These are phyloP conservation scores for Colletotrichum acutatum DNA, from an alignment of 2,329 filamentous ascomycete genomes.

Conservation along the genomic window DNA sequence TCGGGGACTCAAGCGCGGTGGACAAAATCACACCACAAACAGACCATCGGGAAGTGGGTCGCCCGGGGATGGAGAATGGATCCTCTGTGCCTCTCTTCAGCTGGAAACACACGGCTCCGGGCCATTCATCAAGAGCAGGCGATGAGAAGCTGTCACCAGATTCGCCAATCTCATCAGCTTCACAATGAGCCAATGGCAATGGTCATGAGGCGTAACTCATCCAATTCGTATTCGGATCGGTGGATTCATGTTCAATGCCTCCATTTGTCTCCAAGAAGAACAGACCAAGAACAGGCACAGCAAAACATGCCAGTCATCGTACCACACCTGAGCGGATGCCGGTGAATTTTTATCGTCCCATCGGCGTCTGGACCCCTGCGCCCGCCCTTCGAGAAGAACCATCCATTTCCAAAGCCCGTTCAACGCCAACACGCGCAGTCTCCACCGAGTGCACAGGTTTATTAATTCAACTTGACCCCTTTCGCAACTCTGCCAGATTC, in stretches of 20 bases:
- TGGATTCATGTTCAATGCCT: background rate
- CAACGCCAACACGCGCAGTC: background rate
- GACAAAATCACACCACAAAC: conserved; percentile 33
- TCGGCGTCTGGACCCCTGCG: conserved; percentile 29
- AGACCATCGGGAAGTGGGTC: conserved; percentile 33
- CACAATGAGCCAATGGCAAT: background rate
- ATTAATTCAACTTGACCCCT: background rate
- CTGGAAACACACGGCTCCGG: conserved; percentile 2
- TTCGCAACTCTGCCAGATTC: background rate
- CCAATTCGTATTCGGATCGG: conserved; percentile 27
- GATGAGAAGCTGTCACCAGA: conserved; percentile 16
- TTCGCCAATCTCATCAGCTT: conserved; percentile 18
- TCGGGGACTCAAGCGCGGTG: conserved; percentile 9
- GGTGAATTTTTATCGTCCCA: conserved; percentile 30
- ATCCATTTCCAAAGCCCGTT: conserved; percentile 30
- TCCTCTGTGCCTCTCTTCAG: conserved; percentile 1
- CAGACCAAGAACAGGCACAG: background rate
- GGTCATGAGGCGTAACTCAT: background rate
- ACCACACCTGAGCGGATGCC: conserved; percentile 31
- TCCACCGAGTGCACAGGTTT: conserved; percentile 7
- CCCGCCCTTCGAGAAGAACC: conserved; percentile 3
- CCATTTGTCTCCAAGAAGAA: background rate
- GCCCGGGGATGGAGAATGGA: conserved; percentile 25
- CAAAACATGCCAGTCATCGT: conserved; percentile 23
- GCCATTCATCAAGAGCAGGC: background rate